Conservation (phyloP, 495 filamentous ascomycete genomes). For the Friedmanniomyces simplex region DNA sequence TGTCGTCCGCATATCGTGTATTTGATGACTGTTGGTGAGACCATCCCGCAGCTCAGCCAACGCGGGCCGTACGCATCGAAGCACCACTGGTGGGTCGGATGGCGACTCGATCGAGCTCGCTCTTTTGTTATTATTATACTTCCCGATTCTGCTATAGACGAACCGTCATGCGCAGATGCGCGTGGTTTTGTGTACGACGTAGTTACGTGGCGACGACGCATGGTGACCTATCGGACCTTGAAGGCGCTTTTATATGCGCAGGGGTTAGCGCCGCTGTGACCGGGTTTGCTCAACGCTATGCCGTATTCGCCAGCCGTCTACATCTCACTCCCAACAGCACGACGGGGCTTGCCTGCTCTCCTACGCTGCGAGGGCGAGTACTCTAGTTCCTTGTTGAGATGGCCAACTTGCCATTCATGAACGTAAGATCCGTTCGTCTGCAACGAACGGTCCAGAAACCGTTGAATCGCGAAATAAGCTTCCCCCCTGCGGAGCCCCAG, state of each 20-base stretch:
- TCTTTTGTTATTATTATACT: neutral
- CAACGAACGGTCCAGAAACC: neutral
- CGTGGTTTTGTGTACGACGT: neutral
- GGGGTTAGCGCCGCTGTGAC: neutral
- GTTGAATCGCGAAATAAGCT: neutral
- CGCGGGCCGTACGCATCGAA: too few relatives aligned
- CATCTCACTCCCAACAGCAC: too few relatives aligned
- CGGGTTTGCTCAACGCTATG: neutral
- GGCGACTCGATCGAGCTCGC: neutral
- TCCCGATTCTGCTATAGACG: neutral
- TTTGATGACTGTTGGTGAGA: too few relatives aligned
- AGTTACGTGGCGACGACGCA: neutral
- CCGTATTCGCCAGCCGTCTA: too few relatives aligned
- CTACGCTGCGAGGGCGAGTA: too few relatives aligned
- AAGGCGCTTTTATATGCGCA: neutral
- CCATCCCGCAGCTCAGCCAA: too few relatives aligned
- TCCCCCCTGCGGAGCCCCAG: neutral
- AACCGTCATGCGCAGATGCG: neutral
- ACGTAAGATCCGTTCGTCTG: too few relatives aligned
- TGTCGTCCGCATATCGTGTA: too few relatives aligned
- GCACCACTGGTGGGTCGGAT: neutral
- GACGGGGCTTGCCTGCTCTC: too few relatives aligned
- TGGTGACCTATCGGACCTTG: neutral
- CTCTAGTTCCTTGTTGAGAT: too few relatives aligned
- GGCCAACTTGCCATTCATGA: too few relatives aligned